Percentiles rank a stretch among this genome's conserved stretches.
phyloP scores from a whole-genome alignment of 192 early-diverging fungal species.

The Dimargaris verticillata region DNA sequence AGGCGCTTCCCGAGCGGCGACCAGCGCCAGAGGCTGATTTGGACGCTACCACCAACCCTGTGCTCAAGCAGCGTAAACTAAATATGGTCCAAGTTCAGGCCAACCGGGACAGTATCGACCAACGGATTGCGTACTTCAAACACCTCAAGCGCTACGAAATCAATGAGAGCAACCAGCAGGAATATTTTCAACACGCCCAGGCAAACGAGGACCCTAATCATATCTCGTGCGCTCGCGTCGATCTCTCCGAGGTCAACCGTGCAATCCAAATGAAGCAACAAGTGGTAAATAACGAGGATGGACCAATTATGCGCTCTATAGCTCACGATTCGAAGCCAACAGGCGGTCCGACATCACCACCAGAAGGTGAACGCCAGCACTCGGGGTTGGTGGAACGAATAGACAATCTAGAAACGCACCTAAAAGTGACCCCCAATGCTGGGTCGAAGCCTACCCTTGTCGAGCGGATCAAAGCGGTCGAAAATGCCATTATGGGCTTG shows the following conservation, averaged over 20 bases:
- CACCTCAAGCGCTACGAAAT: constrained; percentile 36
- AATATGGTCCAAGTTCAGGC: constrained; percentile 22
- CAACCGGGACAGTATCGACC: constrained; percentile 27
- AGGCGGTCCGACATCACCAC: constrained; percentile 4
- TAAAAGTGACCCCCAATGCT: no score
- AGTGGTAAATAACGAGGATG: constrained; percentile 44
- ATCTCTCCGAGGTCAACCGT: constrained; percentile 51
- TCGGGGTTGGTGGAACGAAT: constrained; percentile 16
- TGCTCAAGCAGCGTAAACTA: background rate
- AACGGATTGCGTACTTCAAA: constrained; percentile 34
- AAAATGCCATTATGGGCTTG: constrained; percentile 57
- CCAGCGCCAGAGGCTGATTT: background rate
- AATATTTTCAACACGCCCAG: constrained; percentile 29
- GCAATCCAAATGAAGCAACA: constrained; percentile 67
- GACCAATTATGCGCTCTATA: constrained; percentile 40
- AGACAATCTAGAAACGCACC: background rate
- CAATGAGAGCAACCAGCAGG: constrained; percentile 40
- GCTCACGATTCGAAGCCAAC: background rate
- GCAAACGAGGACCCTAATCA: constrained; percentile 9
- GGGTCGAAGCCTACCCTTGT: constrained; percentile 12
- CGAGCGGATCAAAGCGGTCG: constrained; percentile 50
- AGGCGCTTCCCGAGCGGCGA: background rate
- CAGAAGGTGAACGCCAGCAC: constrained; percentile 12
- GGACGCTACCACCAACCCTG: constrained; percentile 6
- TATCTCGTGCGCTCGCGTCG: constrained; percentile 45